phyloP scores from a whole-genome alignment of 1,284 basidiomycete genomes.

The Gymnopus androsaceus region DNA sequence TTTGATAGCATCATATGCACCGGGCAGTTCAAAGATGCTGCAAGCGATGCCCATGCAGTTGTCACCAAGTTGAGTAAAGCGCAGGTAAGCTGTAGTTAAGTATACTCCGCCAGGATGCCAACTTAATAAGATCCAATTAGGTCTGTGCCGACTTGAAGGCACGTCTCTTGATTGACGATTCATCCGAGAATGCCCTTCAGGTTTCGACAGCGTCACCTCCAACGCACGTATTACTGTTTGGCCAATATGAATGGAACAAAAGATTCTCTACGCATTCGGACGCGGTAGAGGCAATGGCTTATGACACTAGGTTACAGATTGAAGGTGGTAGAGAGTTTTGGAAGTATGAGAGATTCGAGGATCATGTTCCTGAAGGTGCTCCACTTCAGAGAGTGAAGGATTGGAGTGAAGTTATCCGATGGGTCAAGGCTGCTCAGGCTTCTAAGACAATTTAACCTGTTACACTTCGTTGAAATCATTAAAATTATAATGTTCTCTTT shows the following conservation, averaged over 20 bases:
- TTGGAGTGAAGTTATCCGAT: constrained; percentile 57
- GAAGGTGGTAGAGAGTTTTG: constrained; percentile 56
- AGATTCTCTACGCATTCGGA: constrained; percentile 47
- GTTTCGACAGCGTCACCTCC: constrained; percentile 40
- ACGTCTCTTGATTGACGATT: constrained; percentile 75
- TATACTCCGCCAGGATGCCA: not conserved
- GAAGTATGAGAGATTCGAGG: constrained; percentile 48
- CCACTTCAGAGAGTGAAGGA: constrained; percentile 51
- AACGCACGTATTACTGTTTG: constrained; percentile 70
- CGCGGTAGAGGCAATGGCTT: constrained; percentile 57
- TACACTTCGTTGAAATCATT: no score
- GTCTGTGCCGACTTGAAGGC: constrained; percentile 67
- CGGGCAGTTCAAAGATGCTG: constrained; percentile 66
- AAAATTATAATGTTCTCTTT: no score
- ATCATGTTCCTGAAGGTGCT: constrained; percentile 41
- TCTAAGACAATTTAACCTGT: constrained; percentile 30
- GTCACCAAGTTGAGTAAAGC: constrained; percentile 69
- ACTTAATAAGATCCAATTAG: constrained; percentile 31
- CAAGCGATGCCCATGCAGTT: constrained; percentile 47
- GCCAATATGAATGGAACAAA: constrained; percentile 77
- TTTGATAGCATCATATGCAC: constrained; percentile 77
- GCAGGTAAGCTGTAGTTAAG: constrained; percentile 44
- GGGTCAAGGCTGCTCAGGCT: constrained; percentile 41
- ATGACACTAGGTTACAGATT: constrained; percentile 53
- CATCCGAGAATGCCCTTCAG: constrained; percentile 72